Percentiles rank a stretch among this genome's conserved stretches.
Evolutionary conservation across 257 asterid genomes (phyloP).

Genomic region (Lantana camara): DNA sequence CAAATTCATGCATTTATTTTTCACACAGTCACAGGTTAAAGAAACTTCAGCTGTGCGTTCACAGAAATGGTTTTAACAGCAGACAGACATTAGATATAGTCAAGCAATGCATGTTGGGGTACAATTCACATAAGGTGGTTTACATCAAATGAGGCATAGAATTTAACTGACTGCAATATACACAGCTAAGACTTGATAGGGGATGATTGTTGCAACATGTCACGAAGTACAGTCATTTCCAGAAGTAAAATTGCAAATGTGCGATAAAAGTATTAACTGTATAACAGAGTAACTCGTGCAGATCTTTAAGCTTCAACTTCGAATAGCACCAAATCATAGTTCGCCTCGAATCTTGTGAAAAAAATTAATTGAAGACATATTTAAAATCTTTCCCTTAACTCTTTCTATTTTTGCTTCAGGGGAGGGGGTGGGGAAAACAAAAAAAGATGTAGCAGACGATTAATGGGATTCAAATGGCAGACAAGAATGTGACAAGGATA

Average conservation of each 20-base stretch:
- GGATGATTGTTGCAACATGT: neutral
- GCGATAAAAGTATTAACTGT: neutral
- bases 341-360: neutral
- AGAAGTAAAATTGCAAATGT: neutral
- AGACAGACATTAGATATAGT: neutral
- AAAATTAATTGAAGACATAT: neutral
- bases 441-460: neutral
- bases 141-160: too few relatives aligned
- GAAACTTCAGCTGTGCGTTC: conserved; percentile 5
- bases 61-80: neutral
- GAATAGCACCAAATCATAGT: neutral
- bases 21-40: neutral
- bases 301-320: conserved; percentile 11
- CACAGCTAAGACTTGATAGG: conserved; percentile 15
- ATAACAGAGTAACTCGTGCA: neutral
- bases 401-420: neutral
- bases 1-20: neutral
- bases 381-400: neutral
- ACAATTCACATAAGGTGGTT: neutral
- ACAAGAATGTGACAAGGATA: neutral
- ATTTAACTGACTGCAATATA: conserved; percentile 8
- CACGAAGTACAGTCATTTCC: neutral
- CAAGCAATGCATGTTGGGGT: conserved; percentile 4
- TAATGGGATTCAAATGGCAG: neutral
- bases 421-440: neutral